A percentile compares a stretch with the other conserved stretches of the same genome.
phyloP scores from a whole-genome alignment of 2,329 filamentous ascomycete species.

The Tolypocladium paradoxum region DNA sequence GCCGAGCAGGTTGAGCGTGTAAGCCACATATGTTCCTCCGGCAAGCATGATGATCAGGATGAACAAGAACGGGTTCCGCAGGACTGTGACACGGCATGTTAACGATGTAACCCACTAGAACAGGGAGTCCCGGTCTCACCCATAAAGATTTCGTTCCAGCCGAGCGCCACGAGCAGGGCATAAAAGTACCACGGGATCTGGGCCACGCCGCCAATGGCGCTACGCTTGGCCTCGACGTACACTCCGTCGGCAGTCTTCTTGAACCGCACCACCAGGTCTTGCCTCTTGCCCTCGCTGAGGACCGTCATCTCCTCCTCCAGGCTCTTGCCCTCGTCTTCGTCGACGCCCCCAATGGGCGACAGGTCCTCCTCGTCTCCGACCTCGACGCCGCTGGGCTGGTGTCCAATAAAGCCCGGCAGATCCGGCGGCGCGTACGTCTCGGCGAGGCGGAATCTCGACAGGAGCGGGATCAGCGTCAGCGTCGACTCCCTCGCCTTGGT shows the following conservation, averaged over 20 bases:
- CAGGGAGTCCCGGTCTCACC: slow-evolving; percentile 45
- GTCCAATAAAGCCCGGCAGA: slow-evolving; percentile 74
- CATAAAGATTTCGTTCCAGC: slow-evolving; percentile 97
- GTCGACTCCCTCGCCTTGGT: slow-evolving; percentile 88
- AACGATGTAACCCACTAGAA: not conserved
- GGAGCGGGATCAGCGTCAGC: slow-evolving; percentile 76
- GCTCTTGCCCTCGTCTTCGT: slow-evolving; percentile 89
- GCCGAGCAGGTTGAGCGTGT: slow-evolving; percentile 88
- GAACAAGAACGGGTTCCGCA: slow-evolving; percentile 90
- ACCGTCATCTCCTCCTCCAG: slow-evolving; percentile 94
- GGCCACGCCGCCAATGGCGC: slow-evolving; percentile 88
- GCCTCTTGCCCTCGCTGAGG: slow-evolving; percentile 79
- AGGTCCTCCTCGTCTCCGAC: slow-evolving; percentile 85
- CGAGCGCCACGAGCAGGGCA: slow-evolving; percentile 72
- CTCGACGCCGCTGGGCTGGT: slow-evolving; percentile 62
- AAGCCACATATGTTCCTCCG: slow-evolving; percentile 77
- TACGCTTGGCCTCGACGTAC: slow-evolving; percentile 94
- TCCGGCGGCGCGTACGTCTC: slow-evolving; percentile 68
- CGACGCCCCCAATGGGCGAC: slow-evolving; percentile 79
- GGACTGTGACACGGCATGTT: slow-evolving; percentile 43
- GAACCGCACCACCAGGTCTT: slow-evolving; percentile 87
- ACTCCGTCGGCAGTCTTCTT: slow-evolving; percentile 98
- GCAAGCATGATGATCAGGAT: slow-evolving; percentile 70
- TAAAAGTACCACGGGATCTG: slow-evolving; percentile 96
- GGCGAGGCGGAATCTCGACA: slow-evolving; percentile 72